phyloP scores from a whole-genome alignment of 2,329 filamentous ascomycete species.

The Aspergillus arachidicola region DNA sequence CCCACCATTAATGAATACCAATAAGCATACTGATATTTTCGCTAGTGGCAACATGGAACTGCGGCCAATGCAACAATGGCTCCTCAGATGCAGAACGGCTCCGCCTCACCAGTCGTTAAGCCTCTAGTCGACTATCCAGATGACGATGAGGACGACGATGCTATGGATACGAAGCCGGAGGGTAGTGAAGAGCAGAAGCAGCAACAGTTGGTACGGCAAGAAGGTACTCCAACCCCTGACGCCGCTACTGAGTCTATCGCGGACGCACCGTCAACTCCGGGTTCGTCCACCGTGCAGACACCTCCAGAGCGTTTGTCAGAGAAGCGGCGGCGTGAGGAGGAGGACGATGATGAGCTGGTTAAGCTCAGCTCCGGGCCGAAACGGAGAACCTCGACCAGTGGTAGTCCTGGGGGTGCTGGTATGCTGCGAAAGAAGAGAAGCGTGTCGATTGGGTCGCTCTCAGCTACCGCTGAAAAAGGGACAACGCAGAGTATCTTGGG shows the following conservation, averaged over 20 bases:
- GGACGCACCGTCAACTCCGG: constrained; percentile 25
- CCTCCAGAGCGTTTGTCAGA: constrained; percentile 80
- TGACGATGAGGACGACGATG: constrained; percentile 79
- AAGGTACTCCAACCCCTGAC: constrained; percentile 24
- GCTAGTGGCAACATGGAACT: constrained; percentile 41
- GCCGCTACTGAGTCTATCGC: constrained; percentile 29
- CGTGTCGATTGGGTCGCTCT: constrained; percentile 30
- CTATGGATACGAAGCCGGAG: constrained; percentile 59
- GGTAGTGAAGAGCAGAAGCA: constrained; percentile 20
- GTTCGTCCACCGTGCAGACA: constrained; percentile 28
- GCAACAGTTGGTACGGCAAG: constrained; percentile 12
- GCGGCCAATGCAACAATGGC: constrained; percentile 38
- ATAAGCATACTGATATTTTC: constrained; percentile 13
- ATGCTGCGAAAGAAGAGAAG: constrained; percentile 37
- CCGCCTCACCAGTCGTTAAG: constrained; percentile 62
- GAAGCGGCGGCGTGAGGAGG: constrained; percentile 82
- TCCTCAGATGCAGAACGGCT: constrained; percentile 56
- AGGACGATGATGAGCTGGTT: constrained; percentile 89
- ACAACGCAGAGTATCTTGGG: constrained; percentile 18
- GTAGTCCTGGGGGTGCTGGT: constrained; percentile 36
- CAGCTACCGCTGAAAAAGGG: constrained; percentile 30
- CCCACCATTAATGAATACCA: not conserved
- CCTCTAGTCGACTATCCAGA: constrained; percentile 90
- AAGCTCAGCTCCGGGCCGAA: constrained; percentile 67
- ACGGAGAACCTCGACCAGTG: constrained; percentile 47